Evolutionary conservation across 2,329 filamentous ascomycete genomes (phyloP).

Genomic region (Colletotrichum caudatum): DNA sequence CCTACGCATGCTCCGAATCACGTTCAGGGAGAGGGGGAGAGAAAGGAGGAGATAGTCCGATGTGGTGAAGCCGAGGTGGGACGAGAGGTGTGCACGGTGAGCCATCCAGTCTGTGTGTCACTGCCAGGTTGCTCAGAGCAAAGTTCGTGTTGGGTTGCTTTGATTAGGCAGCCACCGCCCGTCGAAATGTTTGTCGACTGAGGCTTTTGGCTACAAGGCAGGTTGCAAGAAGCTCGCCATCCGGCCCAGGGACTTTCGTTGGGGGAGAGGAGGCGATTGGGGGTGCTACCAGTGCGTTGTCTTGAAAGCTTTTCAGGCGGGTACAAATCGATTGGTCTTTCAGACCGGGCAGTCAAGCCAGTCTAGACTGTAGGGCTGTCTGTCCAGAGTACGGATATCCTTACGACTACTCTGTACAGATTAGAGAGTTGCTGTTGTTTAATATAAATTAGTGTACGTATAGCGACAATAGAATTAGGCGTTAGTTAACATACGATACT

Average conservation of each 20-base stretch:
- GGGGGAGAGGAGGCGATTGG: background rate
- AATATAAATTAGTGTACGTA: background rate
- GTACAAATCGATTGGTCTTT: background rate
- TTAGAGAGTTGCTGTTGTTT: background rate
- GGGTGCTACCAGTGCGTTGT: background rate
- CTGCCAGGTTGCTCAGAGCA: background rate
- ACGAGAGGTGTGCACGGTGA: conserved; percentile 23
- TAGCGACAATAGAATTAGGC: background rate
- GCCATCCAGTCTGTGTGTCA: conserved; percentile 23
- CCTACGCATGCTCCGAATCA: background rate
- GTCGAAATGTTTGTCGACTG: background rate
- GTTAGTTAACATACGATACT: background rate
- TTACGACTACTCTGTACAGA: background rate
- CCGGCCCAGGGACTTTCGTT: background rate
- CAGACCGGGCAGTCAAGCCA: background rate
- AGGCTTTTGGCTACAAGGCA: background rate
- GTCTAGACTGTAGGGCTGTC: background rate
- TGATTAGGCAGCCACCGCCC: background rate
- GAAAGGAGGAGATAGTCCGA: background rate
- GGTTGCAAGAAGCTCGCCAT: background rate
- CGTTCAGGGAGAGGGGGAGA: background rate
- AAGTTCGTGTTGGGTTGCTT: background rate
- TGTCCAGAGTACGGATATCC: background rate
- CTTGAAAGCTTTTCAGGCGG: background rate
- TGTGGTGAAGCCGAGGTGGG: conserved; percentile 23